Evolutionary conservation across 441 rosid genomes (phyloP).

Genomic region (Gossypium davidsonii): DNA sequence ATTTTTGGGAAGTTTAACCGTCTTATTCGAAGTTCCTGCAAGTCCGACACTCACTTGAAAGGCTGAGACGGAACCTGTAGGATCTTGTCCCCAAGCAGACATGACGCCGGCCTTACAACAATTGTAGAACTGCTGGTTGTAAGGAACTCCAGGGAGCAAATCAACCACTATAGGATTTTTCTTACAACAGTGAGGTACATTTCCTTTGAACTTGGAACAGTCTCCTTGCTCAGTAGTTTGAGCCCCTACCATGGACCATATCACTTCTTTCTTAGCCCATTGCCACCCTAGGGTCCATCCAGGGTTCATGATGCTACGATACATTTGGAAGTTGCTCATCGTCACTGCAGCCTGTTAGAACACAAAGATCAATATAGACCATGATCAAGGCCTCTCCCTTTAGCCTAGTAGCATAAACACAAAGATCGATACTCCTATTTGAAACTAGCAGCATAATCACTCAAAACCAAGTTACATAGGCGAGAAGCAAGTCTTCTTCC

Average conservation of each 20-base stretch:
- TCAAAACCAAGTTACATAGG: no score
- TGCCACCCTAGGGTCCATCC: slow-evolving; percentile 64
- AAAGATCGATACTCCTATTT: no score
- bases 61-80: slow-evolving; percentile 40
- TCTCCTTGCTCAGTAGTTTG: slow-evolving; percentile 71
- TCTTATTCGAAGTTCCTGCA: slow-evolving; percentile 57
- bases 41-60: slow-evolving; percentile 55
- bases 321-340: slow-evolving; percentile 47
- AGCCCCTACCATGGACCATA: slow-evolving; percentile 61
- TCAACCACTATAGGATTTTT: slow-evolving; percentile 44
- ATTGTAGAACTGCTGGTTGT: slow-evolving; percentile 56
- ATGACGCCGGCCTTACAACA: slow-evolving; percentile 58
- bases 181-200: slow-evolving; percentile 54
- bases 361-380: background rate
- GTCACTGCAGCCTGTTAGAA: slow-evolving; percentile 43
- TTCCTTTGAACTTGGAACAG: slow-evolving; percentile 62
- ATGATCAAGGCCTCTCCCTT: background rate
- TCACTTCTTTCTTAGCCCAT: slow-evolving; percentile 60
- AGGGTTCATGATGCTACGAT: slow-evolving; percentile 44
- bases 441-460: no score
- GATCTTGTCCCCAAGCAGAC: slow-evolving; percentile 60
- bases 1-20: slow-evolving; percentile 49
- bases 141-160: slow-evolving; percentile 56
- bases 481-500: background rate
- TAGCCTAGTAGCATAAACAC: no score